Base-by-base conservation (phyloP, 2,329 filamentous ascomycete genomes). In the Celoporthe dispersa region DNA sequence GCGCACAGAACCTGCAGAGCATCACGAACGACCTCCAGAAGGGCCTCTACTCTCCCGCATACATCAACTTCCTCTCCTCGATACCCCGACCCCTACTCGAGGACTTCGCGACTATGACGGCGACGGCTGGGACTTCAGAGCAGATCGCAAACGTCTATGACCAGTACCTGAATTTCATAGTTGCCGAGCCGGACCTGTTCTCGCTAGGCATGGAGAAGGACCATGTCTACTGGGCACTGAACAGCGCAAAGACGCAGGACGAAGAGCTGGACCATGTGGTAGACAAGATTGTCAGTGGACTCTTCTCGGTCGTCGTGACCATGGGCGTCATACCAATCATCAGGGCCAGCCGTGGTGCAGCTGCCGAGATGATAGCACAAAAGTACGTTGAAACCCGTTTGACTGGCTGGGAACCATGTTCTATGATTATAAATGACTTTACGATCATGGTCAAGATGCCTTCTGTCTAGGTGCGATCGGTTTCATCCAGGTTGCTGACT, bases 221-320 rank as follows among this genome's bases (percentile, higher is more conserved):
- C 71, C 88, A 97, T 79, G 93, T 93, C 11, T 99, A 99, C 79
- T 97, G 93, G 90, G 94, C 93, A n/a, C 85, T 99, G 77, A 98
- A 98, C 82, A 98, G 94, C 80, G 92, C 92, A 22, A 91, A 93
- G 78, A 97, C 94, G 2, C 93, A 91, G 74, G 96, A 98, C 75
- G 93, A 96, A 70, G 92, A 96, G 77, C 87, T 99, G 68, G 96
- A 98, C 77, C 85, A 87, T 66, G 90, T 96, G 51, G 88, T 99
- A 41, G 95, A 99, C 80, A 90, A 91, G 74, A 95, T 98, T 73
- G 96, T 99, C 65, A 97, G 92, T 76, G 96, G 96, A 0, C 84
- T 99, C n/a, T 99, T 98, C 82, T 98, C 94, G 73, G 96, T 99
- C 64, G 91, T 96, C 71, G 96, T 97, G n/a, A 99, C 96, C 6